A percentile compares a stretch with the other conserved stretches of the same genome.
phyloP scores from a whole-genome alignment of 2,329 filamentous ascomycete species.

The Myrmaecium sp. region DNA sequence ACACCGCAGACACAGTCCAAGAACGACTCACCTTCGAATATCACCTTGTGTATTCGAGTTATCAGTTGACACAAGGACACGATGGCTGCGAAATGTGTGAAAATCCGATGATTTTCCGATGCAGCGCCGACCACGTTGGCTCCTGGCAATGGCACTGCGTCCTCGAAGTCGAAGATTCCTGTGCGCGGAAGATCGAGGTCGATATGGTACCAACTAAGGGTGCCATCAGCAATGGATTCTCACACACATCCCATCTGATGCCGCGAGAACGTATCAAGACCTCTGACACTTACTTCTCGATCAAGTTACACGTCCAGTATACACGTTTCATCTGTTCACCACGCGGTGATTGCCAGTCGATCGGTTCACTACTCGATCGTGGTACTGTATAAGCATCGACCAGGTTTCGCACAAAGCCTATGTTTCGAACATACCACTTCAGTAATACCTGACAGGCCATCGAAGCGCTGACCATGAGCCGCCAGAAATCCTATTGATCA shows the following conservation, averaged over 20 bases:
- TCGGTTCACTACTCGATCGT: slow-evolving; percentile 10
- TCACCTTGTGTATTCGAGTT: slow-evolving; percentile 33
- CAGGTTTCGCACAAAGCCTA: slow-evolving; percentile 17
- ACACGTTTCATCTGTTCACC: slow-evolving; percentile 36
- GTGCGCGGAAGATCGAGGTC: slow-evolving; percentile 42
- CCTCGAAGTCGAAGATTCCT: slow-evolving; percentile 36
- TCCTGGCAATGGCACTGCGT: slow-evolving; percentile 36
- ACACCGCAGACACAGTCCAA: no score
- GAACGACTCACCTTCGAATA: slow-evolving; percentile 32
- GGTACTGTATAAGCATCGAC: no score
- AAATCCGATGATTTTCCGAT: slow-evolving; percentile 28
- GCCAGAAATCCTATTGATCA: slow-evolving; percentile 40
- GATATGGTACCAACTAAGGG: slow-evolving; percentile 33
- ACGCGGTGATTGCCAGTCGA: slow-evolving; percentile 29
- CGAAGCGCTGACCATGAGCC: slow-evolving; percentile 38
- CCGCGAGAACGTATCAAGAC: no score
- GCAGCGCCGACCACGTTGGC: slow-evolving; percentile 28
- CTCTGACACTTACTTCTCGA: slow-evolving; percentile 32
- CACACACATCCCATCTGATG: no score
- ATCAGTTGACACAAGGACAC: slow-evolving; percentile 39
- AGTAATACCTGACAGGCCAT: slow-evolving; percentile 40
- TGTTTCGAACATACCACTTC: slow-evolving; percentile 27
- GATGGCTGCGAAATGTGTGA: slow-evolving; percentile 43
- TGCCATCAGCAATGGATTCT: slow-evolving; percentile 2
- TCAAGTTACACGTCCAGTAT: slow-evolving; percentile 41